Conservation (phyloP, 2,329 filamentous ascomycete species). For the Pseudogymnoascus sp. region DNA sequence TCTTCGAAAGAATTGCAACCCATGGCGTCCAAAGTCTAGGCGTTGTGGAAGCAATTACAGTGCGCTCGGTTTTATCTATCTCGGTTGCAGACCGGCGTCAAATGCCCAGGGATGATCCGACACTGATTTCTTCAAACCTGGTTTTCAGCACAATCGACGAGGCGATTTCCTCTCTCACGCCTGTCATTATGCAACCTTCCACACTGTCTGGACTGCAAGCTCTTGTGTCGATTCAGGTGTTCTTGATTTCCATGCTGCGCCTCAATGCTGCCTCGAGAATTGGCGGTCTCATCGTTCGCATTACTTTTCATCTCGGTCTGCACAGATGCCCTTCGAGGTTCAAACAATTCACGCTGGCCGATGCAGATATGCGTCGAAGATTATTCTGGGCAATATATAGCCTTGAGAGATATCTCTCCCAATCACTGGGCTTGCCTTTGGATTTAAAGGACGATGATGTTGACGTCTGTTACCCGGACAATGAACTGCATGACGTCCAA, state of each 20-base stretch:
- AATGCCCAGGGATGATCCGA: slow-evolving; percentile 14
- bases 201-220: slow-evolving; percentile 42
- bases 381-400: slow-evolving; percentile 51
- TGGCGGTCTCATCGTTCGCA: slow-evolving; percentile 46
- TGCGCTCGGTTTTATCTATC: slow-evolving; percentile 45
- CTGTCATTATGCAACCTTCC: slow-evolving; percentile 38
- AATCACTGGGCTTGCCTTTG: slow-evolving; percentile 47
- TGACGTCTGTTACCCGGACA: slow-evolving; percentile 47
- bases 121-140: slow-evolving; percentile 34
- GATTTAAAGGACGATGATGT: slow-evolving; percentile 49
- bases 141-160: slow-evolving; percentile 43
- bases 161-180: slow-evolving; percentile 41
- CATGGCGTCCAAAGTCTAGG: slow-evolving; percentile 25
- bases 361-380: slow-evolving; percentile 41
- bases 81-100: slow-evolving; percentile 46
- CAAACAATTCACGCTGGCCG: slow-evolving; percentile 39
- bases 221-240: slow-evolving; percentile 44
- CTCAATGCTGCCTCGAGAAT: slow-evolving; percentile 49
- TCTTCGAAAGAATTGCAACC: slow-evolving; percentile 37
- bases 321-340: slow-evolving; percentile 49
- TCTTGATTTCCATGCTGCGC: slow-evolving; percentile 47
- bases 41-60: slow-evolving; percentile 34
- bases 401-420: slow-evolving; percentile 46
- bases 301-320: slow-evolving; percentile 49
- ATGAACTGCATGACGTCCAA: slow-evolving; percentile 35